Conservation (phyloP, 352 stramenopile genomes). For the Globisporangium viniferum region DNA sequence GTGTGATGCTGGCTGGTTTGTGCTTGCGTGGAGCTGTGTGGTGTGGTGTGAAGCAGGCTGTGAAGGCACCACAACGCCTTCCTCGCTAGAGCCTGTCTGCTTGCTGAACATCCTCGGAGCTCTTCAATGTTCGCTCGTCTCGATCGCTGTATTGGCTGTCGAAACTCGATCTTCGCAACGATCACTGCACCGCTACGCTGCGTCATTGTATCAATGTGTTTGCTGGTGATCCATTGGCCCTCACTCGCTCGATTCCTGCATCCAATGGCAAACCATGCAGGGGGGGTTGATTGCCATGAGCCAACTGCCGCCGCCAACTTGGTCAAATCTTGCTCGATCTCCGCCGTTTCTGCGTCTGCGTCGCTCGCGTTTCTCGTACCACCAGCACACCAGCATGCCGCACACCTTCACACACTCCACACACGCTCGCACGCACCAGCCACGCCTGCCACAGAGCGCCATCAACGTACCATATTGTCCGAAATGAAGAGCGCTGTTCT, state of each 20-base stretch:
- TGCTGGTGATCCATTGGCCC: neutral
- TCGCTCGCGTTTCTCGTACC: neutral
- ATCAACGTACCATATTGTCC: constrained; percentile 67
- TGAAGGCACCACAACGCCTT: neutral
- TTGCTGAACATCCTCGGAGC: neutral
- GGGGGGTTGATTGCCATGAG: neutral
- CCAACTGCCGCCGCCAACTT: neutral
- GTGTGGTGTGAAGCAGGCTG: neutral
- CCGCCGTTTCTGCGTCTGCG: neutral
- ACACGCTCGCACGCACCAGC: neutral
- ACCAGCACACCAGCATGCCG: neutral
- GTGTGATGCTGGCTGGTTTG: neutral
- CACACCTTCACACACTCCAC: neutral
- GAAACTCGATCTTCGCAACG: neutral
- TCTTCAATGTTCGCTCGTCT: neutral
- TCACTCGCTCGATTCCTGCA: neutral
- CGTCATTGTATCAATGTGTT: neutral
- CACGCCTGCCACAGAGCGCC: constrained; percentile 1
- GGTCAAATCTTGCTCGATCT: neutral
- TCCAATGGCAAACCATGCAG: neutral
- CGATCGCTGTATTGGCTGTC: neutral
- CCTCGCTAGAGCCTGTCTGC: neutral
- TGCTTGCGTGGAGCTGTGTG: neutral
- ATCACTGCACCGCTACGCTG: neutral
- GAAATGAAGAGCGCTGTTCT: constrained; percentile 45